Evolutionary conservation across 2,329 filamentous ascomycete species (phyloP).

Genomic region (Penicillium sp.): DNA sequence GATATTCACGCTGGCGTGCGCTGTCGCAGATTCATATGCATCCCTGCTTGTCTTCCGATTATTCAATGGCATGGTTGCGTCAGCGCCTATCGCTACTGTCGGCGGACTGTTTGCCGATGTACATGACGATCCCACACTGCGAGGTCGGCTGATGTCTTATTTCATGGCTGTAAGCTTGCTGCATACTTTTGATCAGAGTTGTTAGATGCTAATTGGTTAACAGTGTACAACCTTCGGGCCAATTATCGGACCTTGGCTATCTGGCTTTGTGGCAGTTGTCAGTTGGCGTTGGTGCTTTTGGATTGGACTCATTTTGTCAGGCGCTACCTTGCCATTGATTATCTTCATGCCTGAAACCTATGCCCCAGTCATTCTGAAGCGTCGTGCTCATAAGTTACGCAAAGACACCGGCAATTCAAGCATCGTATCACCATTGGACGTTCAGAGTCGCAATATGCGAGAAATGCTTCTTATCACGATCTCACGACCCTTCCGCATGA

Average conservation of each 20-base stretch:
- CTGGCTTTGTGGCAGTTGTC: slow-evolving; percentile 44
- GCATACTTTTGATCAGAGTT: background rate
- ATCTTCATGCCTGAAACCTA: slow-evolving; percentile 64
- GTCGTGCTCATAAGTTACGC: slow-evolving; percentile 57
- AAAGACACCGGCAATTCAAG: slow-evolving; percentile 54
- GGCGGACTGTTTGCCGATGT: slow-evolving; percentile 50
- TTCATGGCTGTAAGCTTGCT: slow-evolving; percentile 40
- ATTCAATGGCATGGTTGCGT: slow-evolving; percentile 44
- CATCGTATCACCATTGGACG: slow-evolving; percentile 61
- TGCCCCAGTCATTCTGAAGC: slow-evolving; percentile 57
- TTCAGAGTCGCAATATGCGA: slow-evolving; percentile 53
- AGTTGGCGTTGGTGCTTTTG: slow-evolving; percentile 52
- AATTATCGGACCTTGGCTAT: slow-evolving; percentile 44
- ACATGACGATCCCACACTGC: slow-evolving; percentile 43
- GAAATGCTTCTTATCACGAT: slow-evolving; percentile 59
- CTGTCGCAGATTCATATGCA: slow-evolving; percentile 42
- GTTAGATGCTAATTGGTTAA: background rate
- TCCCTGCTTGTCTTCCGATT: slow-evolving; percentile 47
- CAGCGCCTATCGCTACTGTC: slow-evolving; percentile 45
- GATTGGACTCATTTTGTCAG: slow-evolving; percentile 67
- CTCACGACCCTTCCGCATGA: slow-evolving; percentile 69
- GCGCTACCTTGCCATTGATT: slow-evolving; percentile 49
- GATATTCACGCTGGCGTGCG: slow-evolving; percentile 45
- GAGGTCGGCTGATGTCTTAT: slow-evolving; percentile 42
- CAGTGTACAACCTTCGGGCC: slow-evolving; percentile 43